phyloP scores from a whole-genome alignment of 371 early-diverging fungal species.

The Catenaria anguillulae region DNA sequence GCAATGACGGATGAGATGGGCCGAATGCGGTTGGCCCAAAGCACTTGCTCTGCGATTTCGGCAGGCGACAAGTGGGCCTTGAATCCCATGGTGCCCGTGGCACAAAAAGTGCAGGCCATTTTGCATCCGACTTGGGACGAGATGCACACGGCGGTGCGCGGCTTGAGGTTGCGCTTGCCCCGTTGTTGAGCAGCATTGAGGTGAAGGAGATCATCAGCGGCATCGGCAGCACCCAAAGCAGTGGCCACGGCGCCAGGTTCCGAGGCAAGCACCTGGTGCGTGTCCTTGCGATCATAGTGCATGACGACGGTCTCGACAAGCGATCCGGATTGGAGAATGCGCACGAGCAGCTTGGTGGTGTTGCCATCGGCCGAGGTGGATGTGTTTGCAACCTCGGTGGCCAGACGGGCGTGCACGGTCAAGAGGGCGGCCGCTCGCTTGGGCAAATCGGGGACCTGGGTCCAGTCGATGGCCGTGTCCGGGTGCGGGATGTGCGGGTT shows the following conservation, averaged over 20 bases:
- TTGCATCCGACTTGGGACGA: slow-evolving; percentile 76
- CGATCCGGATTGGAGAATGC: not conserved
- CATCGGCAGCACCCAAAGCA: not conserved
- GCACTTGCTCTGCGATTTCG: slow-evolving; percentile 78
- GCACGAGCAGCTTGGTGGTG: slow-evolving; percentile 4
- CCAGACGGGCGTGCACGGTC: not conserved
- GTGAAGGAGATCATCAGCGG: not conserved
- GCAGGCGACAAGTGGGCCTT: slow-evolving; percentile 55
- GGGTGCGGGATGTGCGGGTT: too few species aligned
- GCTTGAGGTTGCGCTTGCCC: not conserved
- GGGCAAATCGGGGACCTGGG: not conserved
- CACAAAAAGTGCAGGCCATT: slow-evolving; percentile 74
- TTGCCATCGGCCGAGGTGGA: not conserved
- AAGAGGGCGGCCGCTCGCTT: not conserved
- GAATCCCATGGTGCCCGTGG: slow-evolving; percentile 80
- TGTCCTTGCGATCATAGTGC: slow-evolving; percentile 2
- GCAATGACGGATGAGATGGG: slow-evolving; percentile 69
- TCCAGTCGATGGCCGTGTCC: not conserved
- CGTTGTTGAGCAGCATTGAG: too few species aligned
- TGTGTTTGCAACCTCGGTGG: not conserved
- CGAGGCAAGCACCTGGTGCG: not conserved
- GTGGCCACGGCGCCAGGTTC: not conserved
- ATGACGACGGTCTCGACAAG: slow-evolving; percentile 5
- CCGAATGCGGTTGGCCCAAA: slow-evolving; percentile 39
- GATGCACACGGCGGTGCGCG: slow-evolving; percentile 4